A percentile compares a stretch with the other conserved stretches of the same genome.
These are phyloP conservation scores for Globisporangium spiculum DNA, from an alignment of 352 stramenopile species.

Conservation along the genomic window DNA sequence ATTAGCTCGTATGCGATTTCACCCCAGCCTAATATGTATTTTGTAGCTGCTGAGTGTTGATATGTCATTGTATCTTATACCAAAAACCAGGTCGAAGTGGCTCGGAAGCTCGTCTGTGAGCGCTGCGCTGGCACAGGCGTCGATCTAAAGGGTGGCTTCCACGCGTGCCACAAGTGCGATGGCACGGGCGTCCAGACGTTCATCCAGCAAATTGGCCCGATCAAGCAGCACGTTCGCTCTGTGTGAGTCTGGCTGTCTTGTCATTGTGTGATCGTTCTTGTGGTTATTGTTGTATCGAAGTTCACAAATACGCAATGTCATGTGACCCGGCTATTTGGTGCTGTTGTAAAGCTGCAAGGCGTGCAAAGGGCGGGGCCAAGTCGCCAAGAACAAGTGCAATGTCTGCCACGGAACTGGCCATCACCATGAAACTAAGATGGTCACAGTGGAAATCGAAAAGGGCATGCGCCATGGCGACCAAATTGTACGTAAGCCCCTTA, in stretches of 20 bases:
- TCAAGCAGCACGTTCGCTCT: constrained; percentile 39
- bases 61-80: not conserved
- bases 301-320: not conserved
- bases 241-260: constrained; percentile 17
- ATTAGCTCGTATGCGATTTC: not conserved
- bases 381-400: constrained; percentile 36
- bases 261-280: not conserved
- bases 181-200: constrained; percentile 31
- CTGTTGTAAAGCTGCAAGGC: constrained; percentile 26
- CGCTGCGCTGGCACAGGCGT: constrained; percentile 37
- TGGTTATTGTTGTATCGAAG: constrained; percentile 2
- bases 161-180: constrained; percentile 39
- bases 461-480: constrained; percentile 39
- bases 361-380: constrained; percentile 32
- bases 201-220: constrained; percentile 35
- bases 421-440: constrained; percentile 20
- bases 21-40: not conserved
- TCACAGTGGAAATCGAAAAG: constrained; percentile 26
- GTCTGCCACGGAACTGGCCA: constrained; percentile 30
- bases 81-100: constrained; percentile 21
- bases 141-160: constrained; percentile 32
- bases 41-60: not conserved
- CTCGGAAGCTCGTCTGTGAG: constrained; percentile 33
- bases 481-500: constrained; percentile 14
- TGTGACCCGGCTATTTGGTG: not conserved